Conservation (phyloP, 306 rosid species). For the Quercus rubra region DNA sequence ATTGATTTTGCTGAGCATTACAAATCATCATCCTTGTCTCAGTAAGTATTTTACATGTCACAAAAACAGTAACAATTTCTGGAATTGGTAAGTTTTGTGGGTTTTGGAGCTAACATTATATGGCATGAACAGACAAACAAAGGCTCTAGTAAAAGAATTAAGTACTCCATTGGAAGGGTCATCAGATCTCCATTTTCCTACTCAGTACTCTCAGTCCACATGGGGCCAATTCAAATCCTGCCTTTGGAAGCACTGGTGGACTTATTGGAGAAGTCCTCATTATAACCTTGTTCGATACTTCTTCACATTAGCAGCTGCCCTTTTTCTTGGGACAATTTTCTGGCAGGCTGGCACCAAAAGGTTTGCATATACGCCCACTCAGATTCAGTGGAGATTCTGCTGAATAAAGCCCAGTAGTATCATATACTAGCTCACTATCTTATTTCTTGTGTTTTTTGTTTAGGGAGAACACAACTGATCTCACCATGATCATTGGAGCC, state of each 20-base stretch:
- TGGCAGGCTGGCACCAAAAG: conserved; percentile 78
- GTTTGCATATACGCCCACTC: conserved; percentile 28
- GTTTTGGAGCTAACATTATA: not conserved
- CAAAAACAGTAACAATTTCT: not conserved
- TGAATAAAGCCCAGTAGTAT: not conserved
- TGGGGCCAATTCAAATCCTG: conserved; percentile 77
- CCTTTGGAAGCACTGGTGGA: conserved; percentile 91
- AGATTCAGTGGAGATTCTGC: not conserved
- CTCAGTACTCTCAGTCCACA: conserved; percentile 64
- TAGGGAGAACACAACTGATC: conserved; percentile 51
- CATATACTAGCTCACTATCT: not conserved
- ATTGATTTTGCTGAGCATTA: conserved; percentile 59
- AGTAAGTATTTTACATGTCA: conserved; percentile 30
- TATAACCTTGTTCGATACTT: conserved; percentile 83
- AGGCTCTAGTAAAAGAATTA: conserved; percentile 55
- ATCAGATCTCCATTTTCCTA: conserved; percentile 56
- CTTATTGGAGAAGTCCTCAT: conserved; percentile 93
- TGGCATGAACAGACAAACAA: conserved; percentile 55
- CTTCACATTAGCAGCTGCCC: conserved; percentile 69
- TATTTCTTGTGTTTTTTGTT: not conserved
- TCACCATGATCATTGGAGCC: conserved; percentile 69
- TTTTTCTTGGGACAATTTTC: conserved; percentile 76
- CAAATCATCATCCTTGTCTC: conserved; percentile 44
- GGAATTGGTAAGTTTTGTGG: not conserved
- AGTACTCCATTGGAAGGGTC: conserved; percentile 58